Evolutionary conservation across 352 stramenopile genomes (phyloP).

Genomic region (Globisporangium solare): DNA sequence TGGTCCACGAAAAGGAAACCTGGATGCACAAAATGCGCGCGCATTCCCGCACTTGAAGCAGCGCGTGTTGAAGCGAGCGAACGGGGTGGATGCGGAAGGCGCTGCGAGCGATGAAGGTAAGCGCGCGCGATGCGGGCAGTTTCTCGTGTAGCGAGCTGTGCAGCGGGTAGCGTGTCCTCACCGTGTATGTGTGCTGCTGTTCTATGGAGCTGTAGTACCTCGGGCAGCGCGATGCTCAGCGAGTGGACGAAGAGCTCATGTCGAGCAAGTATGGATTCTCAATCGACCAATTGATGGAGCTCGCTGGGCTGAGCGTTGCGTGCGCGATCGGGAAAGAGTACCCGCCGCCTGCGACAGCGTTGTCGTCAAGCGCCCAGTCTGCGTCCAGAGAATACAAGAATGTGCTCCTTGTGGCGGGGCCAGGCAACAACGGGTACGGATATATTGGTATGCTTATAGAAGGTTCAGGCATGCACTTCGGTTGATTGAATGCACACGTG

Average conservation of each 20-base stretch:
- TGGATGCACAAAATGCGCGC: no score
- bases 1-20: constrained; percentile 2
- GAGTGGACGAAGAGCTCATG: constrained; percentile 92
- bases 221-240: constrained; percentile 64
- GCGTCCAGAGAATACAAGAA: constrained; percentile 17
- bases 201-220: constrained; percentile 40
- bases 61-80: not conserved
- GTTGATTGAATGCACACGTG: no score
- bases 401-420: constrained; percentile 94
- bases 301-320: constrained; percentile 95
- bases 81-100: constrained; percentile 1
- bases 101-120: constrained; percentile 9
- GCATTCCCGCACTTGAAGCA: constrained; percentile 2
- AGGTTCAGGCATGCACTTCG: no score
- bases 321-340: constrained; percentile 84
- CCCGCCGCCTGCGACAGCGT: constrained; percentile 9
- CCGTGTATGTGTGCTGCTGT: not conserved
- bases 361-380: not conserved
- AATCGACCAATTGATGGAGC: constrained; percentile 98
- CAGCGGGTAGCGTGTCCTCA: no score
- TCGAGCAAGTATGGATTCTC: constrained; percentile 81
- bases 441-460: no score
- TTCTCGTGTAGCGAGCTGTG: not conserved
- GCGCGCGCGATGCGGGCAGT: not conserved
- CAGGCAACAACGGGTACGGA: constrained; percentile 96